Percentiles rank a stretch among this genome's conserved stretches.
Evolutionary conservation across 2,329 filamentous ascomycete species (phyloP).

Genomic region (Geosmithia morbida): DNA sequence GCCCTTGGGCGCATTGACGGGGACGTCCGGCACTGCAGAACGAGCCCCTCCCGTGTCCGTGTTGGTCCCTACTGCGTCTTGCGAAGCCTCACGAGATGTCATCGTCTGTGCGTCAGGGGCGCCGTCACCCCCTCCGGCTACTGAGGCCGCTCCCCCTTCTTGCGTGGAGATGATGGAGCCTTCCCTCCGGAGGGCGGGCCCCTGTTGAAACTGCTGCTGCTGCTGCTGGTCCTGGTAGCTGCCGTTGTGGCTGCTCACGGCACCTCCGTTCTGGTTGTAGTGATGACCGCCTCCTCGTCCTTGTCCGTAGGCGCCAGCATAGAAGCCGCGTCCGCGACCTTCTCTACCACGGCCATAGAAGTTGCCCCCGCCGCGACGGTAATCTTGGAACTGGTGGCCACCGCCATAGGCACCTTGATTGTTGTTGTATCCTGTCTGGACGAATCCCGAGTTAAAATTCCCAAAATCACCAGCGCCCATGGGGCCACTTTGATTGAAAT

Average conservation of each 20-base stretch:
- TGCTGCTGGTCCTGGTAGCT: conserved; percentile 20
- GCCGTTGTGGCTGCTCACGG: conserved; percentile 14
- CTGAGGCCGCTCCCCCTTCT: not conserved
- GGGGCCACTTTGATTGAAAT: conserved; percentile 77
- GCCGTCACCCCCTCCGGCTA: not conserved
- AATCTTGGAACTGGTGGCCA: conserved; percentile 60
- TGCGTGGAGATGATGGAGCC: too few relatives aligned
- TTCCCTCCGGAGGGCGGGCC: not conserved
- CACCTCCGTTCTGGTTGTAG: conserved; percentile 13
- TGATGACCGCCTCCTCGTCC: conserved; percentile 36
- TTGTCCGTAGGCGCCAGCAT: conserved; percentile 18
- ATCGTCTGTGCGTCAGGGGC: not conserved
- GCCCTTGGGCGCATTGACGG: conserved; percentile 50
- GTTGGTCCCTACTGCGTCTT: conserved; percentile 6
- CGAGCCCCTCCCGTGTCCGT: conserved; percentile 10
- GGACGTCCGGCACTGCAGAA: conserved; percentile 12
- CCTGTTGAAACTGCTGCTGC: conserved; percentile 4
- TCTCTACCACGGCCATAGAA: conserved; percentile 50
- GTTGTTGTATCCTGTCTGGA: conserved; percentile 55
- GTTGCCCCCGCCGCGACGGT: conserved; percentile 41
- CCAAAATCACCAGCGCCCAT: conserved; percentile 72
- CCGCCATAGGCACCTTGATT: conserved; percentile 70
- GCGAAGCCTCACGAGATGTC: conserved; percentile 16
- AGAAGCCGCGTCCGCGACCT: conserved; percentile 44
- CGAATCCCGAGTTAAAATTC: conserved; percentile 59